Conservation (phyloP, 177 flowering plant species). For the Vitis hybrid region DNA sequence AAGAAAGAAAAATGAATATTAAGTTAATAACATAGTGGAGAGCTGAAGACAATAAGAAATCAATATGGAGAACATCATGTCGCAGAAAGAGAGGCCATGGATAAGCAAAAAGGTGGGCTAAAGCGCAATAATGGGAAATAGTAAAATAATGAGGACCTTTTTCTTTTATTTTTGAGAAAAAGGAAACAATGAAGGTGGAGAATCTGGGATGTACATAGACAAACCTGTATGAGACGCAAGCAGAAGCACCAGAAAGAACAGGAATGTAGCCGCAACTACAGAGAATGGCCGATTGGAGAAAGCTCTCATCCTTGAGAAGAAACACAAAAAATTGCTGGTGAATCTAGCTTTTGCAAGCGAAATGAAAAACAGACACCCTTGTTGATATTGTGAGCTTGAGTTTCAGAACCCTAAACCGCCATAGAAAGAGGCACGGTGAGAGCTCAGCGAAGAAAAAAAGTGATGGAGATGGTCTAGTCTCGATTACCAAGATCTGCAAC, state of each 20-base stretch:
- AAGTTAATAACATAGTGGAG: too few relatives aligned
- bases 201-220: not conserved
- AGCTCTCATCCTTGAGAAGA: not conserved
- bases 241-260: conserved; percentile 3
- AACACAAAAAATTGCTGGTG: not conserved
- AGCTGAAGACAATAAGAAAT: not conserved
- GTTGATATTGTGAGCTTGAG: too few relatives aligned
- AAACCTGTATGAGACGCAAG: conserved; percentile 11
- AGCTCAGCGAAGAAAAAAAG: too few relatives aligned
- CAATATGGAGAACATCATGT: not conserved
- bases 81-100: conserved; percentile 12
- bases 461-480: too few relatives aligned
- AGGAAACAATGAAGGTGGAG: too few relatives aligned
- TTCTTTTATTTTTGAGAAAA: too few relatives aligned
- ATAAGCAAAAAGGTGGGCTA: not conserved
- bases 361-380: too few relatives aligned
- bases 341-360: too few relatives aligned
- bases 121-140: too few relatives aligned
- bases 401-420: too few relatives aligned
- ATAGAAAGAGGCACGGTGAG: not conserved
- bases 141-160: too few relatives aligned
- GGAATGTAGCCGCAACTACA: conserved; percentile 10
- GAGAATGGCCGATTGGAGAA: conserved; percentile 1
- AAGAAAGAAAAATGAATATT: not conserved
- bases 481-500: too few relatives aligned